Evolutionary conservation across 2,329 filamentous ascomycete genomes (phyloP).

Genomic region (Canariomyces notabilis): DNA sequence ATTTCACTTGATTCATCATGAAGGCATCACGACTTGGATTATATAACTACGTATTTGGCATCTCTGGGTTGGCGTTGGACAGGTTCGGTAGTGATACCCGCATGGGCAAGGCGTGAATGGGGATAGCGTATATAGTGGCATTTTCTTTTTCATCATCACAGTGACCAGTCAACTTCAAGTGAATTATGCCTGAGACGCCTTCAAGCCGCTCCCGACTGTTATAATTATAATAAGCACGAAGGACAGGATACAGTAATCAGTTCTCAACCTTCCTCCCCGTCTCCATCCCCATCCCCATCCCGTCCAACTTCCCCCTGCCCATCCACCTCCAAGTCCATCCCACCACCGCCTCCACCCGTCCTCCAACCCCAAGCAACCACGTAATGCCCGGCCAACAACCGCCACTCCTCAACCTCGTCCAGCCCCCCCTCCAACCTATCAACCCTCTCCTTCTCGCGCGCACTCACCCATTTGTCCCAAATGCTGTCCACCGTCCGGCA

Average conservation of each 20-base stretch:
- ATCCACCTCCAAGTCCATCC: slow-evolving; percentile 27
- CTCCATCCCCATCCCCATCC: neutral
- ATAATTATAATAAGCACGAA: too few relatives aligned
- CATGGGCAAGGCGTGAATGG: neutral
- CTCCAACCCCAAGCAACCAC: slow-evolving; percentile 85
- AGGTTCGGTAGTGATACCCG: neutral
- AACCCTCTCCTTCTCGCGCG: slow-evolving; percentile 71
- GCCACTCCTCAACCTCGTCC: slow-evolving; percentile 95
- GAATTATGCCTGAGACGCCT: too few relatives aligned
- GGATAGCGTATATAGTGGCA: too few relatives aligned
- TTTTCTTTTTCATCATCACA: too few relatives aligned
- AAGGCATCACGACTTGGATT: too few relatives aligned
- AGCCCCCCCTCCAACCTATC: slow-evolving; percentile 75
- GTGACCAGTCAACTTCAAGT: too few relatives aligned
- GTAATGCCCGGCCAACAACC: slow-evolving; percentile 81
- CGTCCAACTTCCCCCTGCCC: neutral
- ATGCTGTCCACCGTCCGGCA: slow-evolving; percentile 38
- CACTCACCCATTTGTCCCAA: slow-evolving; percentile 69
- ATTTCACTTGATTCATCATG: too few relatives aligned
- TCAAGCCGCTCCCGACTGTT: too few relatives aligned
- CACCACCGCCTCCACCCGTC: slow-evolving; percentile 34
- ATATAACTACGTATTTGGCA: too few relatives aligned
- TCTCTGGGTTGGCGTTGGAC: neutral
- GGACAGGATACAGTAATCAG: neutral
- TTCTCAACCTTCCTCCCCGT: neutral